phyloP scores from a whole-genome alignment of 2,329 filamentous ascomycete genomes.

The Amylocarpus encephaloides region DNA sequence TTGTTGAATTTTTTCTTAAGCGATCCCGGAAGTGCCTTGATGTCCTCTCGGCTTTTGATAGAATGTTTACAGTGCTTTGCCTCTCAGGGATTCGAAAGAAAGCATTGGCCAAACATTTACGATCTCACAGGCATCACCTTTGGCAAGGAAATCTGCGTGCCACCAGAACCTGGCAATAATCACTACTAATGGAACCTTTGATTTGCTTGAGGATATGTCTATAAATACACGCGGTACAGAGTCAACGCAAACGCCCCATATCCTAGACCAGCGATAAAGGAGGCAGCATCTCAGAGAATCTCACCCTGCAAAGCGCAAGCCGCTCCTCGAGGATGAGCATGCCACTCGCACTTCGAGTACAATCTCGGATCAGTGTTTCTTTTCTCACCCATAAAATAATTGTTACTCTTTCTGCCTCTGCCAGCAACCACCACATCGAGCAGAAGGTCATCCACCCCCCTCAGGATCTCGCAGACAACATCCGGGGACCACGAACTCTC shows the following conservation, averaged over 20 bases:
- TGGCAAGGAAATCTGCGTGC: too few relatives aligned
- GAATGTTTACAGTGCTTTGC: too few relatives aligned
- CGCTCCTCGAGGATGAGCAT: not conserved
- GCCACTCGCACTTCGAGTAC: slow-evolving; percentile 4
- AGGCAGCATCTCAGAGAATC: not conserved
- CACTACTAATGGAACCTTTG: too few relatives aligned
- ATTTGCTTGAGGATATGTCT: not conserved
- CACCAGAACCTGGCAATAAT: too few relatives aligned
- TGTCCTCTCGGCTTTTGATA: too few relatives aligned
- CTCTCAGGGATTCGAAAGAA: too few relatives aligned
- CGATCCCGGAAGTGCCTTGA: too few relatives aligned
- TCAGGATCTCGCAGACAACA: slow-evolving; percentile 3
- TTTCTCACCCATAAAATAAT: not conserved
- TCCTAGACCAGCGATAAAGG: too few relatives aligned
- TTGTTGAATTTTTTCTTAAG: too few relatives aligned
- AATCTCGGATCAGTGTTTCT: slow-evolving; percentile 3
- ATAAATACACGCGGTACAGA: not conserved
- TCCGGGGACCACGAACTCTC: not conserved
- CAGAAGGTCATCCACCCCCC: slow-evolving; percentile 2
- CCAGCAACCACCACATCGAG: slow-evolving; percentile 3
- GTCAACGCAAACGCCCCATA: too few relatives aligned
- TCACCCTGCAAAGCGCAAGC: slow-evolving; percentile 1
- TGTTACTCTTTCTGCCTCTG: slow-evolving; percentile 5
- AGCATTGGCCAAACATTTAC: too few relatives aligned
- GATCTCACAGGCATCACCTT: too few relatives aligned